Percentiles rank a stretch among this genome's conserved stretches.
Evolutionary conservation across 768 basidiomycete species (phyloP).

Genomic region (Dioszegia crocea): DNA sequence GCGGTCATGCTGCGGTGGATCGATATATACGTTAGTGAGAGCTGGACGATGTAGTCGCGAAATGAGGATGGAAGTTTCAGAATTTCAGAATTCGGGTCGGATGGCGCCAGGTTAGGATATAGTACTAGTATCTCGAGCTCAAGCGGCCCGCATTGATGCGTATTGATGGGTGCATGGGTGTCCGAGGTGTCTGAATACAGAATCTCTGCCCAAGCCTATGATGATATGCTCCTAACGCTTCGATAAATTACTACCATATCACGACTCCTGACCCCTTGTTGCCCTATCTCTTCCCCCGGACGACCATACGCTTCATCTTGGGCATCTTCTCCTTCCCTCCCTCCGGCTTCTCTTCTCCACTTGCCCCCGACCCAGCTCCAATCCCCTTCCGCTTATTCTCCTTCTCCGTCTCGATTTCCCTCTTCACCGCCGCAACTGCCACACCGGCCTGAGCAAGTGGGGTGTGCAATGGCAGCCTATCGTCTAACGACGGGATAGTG

Average conservation of each 20-base stretch:
- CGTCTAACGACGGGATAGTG: slow-evolving; percentile 67
- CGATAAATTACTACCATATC: background rate
- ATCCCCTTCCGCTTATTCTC: slow-evolving; percentile 51
- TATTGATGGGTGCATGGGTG: too few species aligned
- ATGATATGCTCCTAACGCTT: background rate
- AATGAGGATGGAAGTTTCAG: background rate
- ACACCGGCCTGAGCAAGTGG: slow-evolving; percentile 73
- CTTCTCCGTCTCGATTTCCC: slow-evolving; percentile 67
- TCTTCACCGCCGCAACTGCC: slow-evolving; percentile 76
- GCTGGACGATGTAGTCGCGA: background rate
- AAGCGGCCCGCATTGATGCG: too few species aligned
- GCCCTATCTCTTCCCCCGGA: slow-evolving; percentile 44
- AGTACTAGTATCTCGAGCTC: too few species aligned
- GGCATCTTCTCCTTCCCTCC: slow-evolving; percentile 27
- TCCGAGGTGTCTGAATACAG: too few species aligned
- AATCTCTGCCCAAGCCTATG: background rate
- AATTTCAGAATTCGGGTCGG: background rate
- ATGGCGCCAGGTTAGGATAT: too few species aligned
- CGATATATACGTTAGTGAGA: background rate
- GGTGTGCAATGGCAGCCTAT: slow-evolving; percentile 72
- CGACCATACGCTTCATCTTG: slow-evolving; percentile 49
- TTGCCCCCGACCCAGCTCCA: slow-evolving; percentile 21
- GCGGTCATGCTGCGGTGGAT: slow-evolving; percentile 2
- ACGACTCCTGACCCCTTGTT: background rate
- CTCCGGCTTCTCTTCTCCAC: slow-evolving; percentile 10